Base-by-base conservation (phyloP, 192 early-diverging fungal species). In the Pilaira anomala region DNA sequence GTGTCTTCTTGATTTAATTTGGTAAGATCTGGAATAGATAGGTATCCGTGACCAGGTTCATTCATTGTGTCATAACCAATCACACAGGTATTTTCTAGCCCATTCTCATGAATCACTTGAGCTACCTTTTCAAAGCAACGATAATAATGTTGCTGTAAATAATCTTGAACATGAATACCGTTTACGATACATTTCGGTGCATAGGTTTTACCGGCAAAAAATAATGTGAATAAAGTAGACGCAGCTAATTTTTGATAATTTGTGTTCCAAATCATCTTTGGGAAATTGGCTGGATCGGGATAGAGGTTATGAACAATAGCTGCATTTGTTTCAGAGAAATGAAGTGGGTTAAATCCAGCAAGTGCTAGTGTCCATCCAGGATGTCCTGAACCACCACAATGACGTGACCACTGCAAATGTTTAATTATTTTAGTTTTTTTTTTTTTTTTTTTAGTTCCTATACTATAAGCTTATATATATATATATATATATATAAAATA, bases 181-280 rank as follows among this genome's bases (percentile, higher is more conserved):
- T 82, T 71, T 3, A 84, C 73, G 22, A 70, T 49, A 60, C 83
- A 83, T 16, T 69, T 46, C 12, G 83, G 76, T 3, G 79, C 81
- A 40, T 72, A 83, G 3, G 66, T 59, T 3, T 61, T 67, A 25
- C 81, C 79, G 13, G 69, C 77, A 63, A 76, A 85, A 62, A 83
- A 83, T 14, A 80, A 67, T 0, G 81, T 84, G 29, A 81, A 84
- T 72, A 86, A 79, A 36, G 83, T 83, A 0, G 79, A 68, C 0
- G 79, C 73, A 11, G 83, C 79, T 4, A 85, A 60, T n/a, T 79
- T 79, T 54, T 71, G 62, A 65, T 85, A 83, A 26, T 85, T 85
- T 36, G 83, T 85, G 21, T 67, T 70, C 83, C 83, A 85, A 8
- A 85, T 78, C 83, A 85, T 85, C 46, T 72, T 79, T 46, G 83